Conservation (phyloP, 371 early-diverging fungal genomes). For the Mortierella sp. region DNA sequence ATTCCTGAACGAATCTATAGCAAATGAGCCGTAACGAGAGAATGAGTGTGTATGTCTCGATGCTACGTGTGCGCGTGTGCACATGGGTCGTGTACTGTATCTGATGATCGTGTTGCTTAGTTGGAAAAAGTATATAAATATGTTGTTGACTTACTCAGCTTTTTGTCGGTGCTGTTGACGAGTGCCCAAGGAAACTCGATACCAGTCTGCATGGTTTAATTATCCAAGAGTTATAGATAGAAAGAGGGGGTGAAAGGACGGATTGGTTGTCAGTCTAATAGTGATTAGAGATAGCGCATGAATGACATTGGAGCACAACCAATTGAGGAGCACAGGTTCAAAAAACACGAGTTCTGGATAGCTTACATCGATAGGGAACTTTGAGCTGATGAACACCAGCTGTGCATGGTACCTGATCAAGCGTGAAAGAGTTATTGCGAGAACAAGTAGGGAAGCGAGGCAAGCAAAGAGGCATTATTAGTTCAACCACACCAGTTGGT, state of each 20-base stretch:
- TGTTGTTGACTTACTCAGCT: conserved; percentile 30
- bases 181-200: conserved; percentile 79
- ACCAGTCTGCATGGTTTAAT: no score
- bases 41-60: background rate
- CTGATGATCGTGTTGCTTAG: background rate
- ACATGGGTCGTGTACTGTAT: background rate
- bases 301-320: background rate
- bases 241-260: conserved; percentile 21
- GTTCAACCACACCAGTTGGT: no score
- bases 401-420: conserved; percentile 83
- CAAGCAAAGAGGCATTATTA: background rate
- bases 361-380: conserved; percentile 88
- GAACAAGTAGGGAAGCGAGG: no score
- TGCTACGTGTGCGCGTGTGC: background rate
- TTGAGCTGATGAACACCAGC: conserved; percentile 82
- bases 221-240: no score
- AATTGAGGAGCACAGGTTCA: background rate
- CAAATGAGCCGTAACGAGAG: background rate
- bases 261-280: conserved; percentile 1
- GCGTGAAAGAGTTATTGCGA: no score
- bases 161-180: conserved; percentile 60
- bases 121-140: background rate
- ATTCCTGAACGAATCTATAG: conserved; percentile 62
- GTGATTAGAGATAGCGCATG: background rate
- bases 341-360: no score